Percentiles rank a stretch among this genome's conserved stretches.
phyloP scores from a whole-genome alignment of 805 yeast species.

The Lipomyces kockii region DNA sequence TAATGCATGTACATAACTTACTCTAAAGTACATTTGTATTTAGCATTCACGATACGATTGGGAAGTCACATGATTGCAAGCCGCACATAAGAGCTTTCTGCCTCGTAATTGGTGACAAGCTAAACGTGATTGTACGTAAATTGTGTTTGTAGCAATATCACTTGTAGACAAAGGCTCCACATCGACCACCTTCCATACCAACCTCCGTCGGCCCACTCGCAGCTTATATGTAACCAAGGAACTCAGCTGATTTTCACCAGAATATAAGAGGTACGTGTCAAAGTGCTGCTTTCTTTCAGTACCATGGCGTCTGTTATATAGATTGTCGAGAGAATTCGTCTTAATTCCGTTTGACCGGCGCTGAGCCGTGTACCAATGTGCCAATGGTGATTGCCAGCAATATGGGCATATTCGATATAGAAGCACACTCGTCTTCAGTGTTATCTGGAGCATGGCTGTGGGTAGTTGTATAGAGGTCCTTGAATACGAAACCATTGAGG shows the following conservation, averaged over 20 bases:
- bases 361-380: neutral
- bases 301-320: neutral
- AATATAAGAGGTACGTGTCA: neutral
- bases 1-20: no score
- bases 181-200: no score
- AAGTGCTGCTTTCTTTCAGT: neutral
- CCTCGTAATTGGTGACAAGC: no score
- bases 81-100: no score
- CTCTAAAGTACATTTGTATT: no score
- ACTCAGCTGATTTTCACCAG: neutral
- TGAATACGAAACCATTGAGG: neutral
- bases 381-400: neutral
- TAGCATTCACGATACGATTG: no score
- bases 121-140: no score
- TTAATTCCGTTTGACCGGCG: neutral
- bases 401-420: neutral
- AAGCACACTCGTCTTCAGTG: neutral
- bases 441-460: neutral
- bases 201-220: no score
- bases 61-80: no score
- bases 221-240: no score
- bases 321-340: neutral
- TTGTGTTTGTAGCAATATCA: no score
- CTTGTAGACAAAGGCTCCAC: no score
- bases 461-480: neutral